Evolutionary conservation across 495 filamentous ascomycete species (phyloP).

Genomic region (Baudoinia panamericana): DNA sequence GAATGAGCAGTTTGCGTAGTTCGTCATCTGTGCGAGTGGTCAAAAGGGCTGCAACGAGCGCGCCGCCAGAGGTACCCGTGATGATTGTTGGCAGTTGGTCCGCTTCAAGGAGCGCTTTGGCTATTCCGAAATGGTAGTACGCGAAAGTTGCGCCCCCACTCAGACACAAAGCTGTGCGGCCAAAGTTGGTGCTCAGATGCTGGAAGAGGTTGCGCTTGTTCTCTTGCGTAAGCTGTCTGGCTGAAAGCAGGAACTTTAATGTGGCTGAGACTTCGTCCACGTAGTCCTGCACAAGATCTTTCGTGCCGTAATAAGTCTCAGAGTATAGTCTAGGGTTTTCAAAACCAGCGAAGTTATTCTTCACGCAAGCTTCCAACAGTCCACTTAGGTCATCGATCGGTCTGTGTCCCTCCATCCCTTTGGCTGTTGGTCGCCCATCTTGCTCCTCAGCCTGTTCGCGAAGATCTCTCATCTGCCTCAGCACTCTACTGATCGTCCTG

Average conservation of each 20-base stretch:
- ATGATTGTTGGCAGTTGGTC: slow-evolving; percentile 81
- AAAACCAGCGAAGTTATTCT: slow-evolving; percentile 92
- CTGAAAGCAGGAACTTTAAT: slow-evolving; percentile 52
- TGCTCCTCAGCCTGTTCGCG: slow-evolving; percentile 46
- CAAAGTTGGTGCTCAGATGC: slow-evolving; percentile 78
- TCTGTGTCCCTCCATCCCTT: slow-evolving; percentile 28
- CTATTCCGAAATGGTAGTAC: slow-evolving; percentile 92
- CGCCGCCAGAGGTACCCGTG: slow-evolving; percentile 88
- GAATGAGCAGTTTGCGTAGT: slow-evolving; percentile 69
- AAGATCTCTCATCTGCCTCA: slow-evolving; percentile 53
- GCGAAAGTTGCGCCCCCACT: slow-evolving; percentile 93
- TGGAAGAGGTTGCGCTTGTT: slow-evolving; percentile 79
- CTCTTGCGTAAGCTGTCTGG: slow-evolving; percentile 49
- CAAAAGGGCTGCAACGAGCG: slow-evolving; percentile 76
- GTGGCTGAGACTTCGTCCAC: slow-evolving; percentile 61
- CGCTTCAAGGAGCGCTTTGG: slow-evolving; percentile 81
- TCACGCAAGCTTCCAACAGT: slow-evolving; percentile 79
- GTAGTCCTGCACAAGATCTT: slow-evolving; percentile 77
- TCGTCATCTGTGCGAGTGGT: slow-evolving; percentile 87
- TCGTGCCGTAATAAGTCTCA: slow-evolving; percentile 93
- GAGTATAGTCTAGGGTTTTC: slow-evolving; percentile 89
- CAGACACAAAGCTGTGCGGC: slow-evolving; percentile 81
- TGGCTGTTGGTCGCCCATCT: slow-evolving; percentile 29
- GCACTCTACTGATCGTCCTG: slow-evolving; percentile 62
- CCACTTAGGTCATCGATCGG: slow-evolving; percentile 58